Conservation (phyloP, 345 rosid genomes). For the Murraya paniculata region DNA sequence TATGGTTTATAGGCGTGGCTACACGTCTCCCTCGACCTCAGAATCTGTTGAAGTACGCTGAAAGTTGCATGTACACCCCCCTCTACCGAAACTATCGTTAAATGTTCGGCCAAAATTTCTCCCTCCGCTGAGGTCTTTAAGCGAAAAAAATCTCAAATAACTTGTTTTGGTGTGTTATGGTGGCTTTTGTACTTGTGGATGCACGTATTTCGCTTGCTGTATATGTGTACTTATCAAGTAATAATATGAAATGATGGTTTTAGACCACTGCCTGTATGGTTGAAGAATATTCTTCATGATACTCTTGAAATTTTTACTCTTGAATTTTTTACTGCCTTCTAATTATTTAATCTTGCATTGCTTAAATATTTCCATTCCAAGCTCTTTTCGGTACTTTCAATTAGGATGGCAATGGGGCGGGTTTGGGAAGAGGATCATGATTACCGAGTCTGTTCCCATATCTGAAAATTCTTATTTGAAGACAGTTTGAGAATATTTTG, state of each 20-base stretch:
- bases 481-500: too few relatives aligned
- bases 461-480: too few relatives aligned
- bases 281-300: too few relatives aligned
- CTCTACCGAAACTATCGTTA: slow-evolving; percentile 66
- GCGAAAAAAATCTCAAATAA: not conserved
- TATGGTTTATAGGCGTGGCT: slow-evolving; percentile 59
- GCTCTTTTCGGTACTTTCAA: too few relatives aligned
- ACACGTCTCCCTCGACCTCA: slow-evolving; percentile 81
- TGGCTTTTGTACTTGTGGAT: not conserved
- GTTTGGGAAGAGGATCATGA: too few relatives aligned
- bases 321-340: not conserved
- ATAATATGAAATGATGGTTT: not conserved
- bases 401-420: too few relatives aligned
- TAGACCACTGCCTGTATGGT: not conserved
- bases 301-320: not conserved
- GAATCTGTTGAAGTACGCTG: slow-evolving; percentile 71
- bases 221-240: not conserved
- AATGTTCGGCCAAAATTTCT: not conserved
- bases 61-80: slow-evolving; percentile 97
- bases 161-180: not conserved
- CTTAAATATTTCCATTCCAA: not conserved
- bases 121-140: not conserved
- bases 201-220: not conserved
- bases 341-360: not conserved
- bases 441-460: too few relatives aligned